Base-by-base conservation (phyloP, 805 yeast species). In the Saturnispora dispora region DNA sequence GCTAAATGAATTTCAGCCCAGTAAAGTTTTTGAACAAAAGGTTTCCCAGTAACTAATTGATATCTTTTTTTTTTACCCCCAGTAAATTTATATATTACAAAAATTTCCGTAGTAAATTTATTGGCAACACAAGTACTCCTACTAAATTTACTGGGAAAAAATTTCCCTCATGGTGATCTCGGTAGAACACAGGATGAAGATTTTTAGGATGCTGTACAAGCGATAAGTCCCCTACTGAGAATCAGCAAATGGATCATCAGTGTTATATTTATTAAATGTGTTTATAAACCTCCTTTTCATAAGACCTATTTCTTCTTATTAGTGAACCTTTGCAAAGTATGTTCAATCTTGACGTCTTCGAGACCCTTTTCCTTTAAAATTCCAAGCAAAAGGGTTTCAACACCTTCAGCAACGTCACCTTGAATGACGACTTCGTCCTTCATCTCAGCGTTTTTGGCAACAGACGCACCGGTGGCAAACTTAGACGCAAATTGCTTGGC, bases 391-490 rank as follows among this genome's bases (percentile, higher is more conserved):
- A 85, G 85, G 5, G 71, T 85, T 63, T 86, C 95, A 28, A 89
- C 93, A 61, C 85, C 96, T 57, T 89, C 96, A 52, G 89, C 85
- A 43, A 90, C 93, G 68, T 91, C 98, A 61, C 98, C 98, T 71
- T 90, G 97, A 53, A 90, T 84, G 53, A 88, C 78, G 52, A 90
- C 80, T 63, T 90, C 98, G 55, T 91, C 96, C 65, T 85, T 87
- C 70, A 90, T 90, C 57, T 90, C 98, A 3, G 82, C 89, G 57
- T 81, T 86, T 69, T 90, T 90, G 4, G 89, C 82, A 13, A 90
- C 96, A 22, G 93, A 82, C 28, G 96, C 91, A 48, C 98, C 98
- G 8, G 97, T 90, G 13, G 98, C 98, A 64, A 91, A 90, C 67
- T 86, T 88, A 35, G 93, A 83, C 0, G 97, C 93, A 68, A 91